Percentiles rank a stretch among this genome's conserved stretches.
Conservation (phyloP, 2,329 filamentous ascomycete species). For the Stagonosporopsis chrysanthemi region DNA sequence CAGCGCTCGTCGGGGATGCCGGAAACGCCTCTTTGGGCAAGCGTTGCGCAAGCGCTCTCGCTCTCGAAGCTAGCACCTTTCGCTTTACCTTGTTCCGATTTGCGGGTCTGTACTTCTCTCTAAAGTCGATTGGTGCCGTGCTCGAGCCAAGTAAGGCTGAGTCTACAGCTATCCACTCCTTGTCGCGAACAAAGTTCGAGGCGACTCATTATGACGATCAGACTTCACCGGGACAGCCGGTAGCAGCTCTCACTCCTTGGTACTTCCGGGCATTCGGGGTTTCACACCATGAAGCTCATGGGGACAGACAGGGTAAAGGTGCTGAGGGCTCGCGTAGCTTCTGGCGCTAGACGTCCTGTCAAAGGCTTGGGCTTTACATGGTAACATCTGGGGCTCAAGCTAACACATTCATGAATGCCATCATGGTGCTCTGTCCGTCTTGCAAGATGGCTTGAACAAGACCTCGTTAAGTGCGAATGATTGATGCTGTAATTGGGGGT, state of each 20-base stretch:
- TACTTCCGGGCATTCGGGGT: background rate
- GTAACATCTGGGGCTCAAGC: background rate
- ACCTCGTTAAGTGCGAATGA: background rate
- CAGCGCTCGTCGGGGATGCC: constrained; percentile 17
- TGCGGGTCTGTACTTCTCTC: constrained; percentile 10
- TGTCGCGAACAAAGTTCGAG: background rate
- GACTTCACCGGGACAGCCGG: constrained; percentile 5
- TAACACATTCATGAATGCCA: background rate
- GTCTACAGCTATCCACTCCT: constrained; percentile 12
- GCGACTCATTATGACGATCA: background rate
- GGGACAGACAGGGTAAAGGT: background rate
- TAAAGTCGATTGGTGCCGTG: constrained; percentile 14
- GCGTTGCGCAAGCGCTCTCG: constrained; percentile 20
- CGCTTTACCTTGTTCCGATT: constrained; percentile 14
- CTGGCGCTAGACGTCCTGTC: constrained; percentile 14
- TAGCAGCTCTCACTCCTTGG: background rate
- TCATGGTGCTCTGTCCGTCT: background rate
- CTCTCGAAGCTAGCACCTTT: constrained; percentile 17
- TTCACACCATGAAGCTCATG: background rate
- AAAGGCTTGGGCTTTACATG: constrained; percentile 5
- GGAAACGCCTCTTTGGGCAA: constrained; percentile 19
- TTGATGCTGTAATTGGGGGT: background rate
- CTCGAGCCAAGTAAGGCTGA: constrained; percentile 20
- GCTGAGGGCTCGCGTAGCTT: constrained; percentile 10
- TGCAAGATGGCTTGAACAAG: background rate